Percentiles rank a stretch among this genome's conserved stretches.
Evolutionary conservation across 169 alveolate genomes (phyloP).

Genomic region (Cystoisospora suis): DNA sequence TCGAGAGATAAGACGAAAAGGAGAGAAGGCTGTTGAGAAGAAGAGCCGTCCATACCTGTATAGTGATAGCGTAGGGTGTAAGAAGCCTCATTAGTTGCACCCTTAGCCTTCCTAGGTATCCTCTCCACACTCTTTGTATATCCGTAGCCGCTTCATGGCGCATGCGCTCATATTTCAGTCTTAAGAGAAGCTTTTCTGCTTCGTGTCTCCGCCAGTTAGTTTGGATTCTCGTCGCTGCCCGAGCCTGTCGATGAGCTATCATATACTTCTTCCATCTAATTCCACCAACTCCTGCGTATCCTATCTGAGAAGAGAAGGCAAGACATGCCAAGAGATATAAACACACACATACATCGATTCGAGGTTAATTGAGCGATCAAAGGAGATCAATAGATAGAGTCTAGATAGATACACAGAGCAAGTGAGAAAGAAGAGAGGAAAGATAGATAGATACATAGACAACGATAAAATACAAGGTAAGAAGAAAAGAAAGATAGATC

Average conservation of each 20-base stretch:
- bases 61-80: slow-evolving; percentile 33
- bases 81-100: slow-evolving; percentile 25
- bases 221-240: slow-evolving; percentile 31
- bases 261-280: slow-evolving; percentile 22
- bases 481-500: neutral
- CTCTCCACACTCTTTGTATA: slow-evolving; percentile 40
- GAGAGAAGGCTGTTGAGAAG: no score
- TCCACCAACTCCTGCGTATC: slow-evolving; percentile 24
- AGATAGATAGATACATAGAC: neutral
- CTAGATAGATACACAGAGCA: neutral
- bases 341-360: neutral
- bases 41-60: no score
- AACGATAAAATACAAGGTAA: neutral
- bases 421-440: neutral
- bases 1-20: no score
- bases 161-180: neutral
- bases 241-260: neutral
- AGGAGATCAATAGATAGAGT: no score
- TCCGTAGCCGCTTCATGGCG: neutral
- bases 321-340: neutral
- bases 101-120: slow-evolving; percentile 29
- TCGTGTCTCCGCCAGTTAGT: neutral
- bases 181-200: neutral
- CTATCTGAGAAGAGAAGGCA: neutral
- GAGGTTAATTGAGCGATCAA: neutral